These are phyloP conservation scores for Mucor irregularis DNA, from an alignment of 371 early-diverging fungal genomes.

Conservation along the genomic window DNA sequence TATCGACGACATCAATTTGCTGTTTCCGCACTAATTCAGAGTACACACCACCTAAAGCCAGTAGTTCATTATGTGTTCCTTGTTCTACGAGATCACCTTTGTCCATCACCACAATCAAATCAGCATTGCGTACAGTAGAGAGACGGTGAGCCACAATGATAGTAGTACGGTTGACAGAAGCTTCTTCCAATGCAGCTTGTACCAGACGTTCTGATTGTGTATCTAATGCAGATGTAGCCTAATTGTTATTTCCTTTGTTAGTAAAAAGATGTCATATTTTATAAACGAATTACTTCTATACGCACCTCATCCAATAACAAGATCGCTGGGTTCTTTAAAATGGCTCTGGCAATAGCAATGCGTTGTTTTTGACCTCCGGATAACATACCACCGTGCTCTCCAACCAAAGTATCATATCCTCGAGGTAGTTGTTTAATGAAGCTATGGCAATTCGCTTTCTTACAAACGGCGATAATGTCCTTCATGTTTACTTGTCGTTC, in stretches of 20 bases:
- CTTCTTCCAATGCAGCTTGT: conserved; percentile 72
- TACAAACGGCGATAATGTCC: conserved; percentile 59
- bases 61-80: conserved; percentile 63
- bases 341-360: conserved; percentile 49
- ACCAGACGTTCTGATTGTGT: conserved; percentile 72
- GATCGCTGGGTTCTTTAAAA: conserved; percentile 44
- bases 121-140: conserved; percentile 72
- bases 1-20: neutral
- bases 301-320: conserved; percentile 46
- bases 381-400: conserved; percentile 70
- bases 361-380: conserved; percentile 78
- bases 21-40: conserved; percentile 52
- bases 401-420: conserved; percentile 69
- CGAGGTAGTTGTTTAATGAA: conserved; percentile 76
- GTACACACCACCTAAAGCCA: conserved; percentile 44
- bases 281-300: too few species aligned
- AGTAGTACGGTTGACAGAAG: conserved; percentile 73
- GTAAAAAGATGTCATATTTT: too few species aligned
- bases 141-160: conserved; percentile 88
- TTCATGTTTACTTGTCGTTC: conserved; percentile 35
- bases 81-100: conserved; percentile 65
- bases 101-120: conserved; percentile 75
- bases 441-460: conserved; percentile 70
- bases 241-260: too few species aligned
- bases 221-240: conserved; percentile 79